phyloP scores from a whole-genome alignment of 2,329 filamentous ascomycete genomes.

The Blastomyces gilchristii region DNA sequence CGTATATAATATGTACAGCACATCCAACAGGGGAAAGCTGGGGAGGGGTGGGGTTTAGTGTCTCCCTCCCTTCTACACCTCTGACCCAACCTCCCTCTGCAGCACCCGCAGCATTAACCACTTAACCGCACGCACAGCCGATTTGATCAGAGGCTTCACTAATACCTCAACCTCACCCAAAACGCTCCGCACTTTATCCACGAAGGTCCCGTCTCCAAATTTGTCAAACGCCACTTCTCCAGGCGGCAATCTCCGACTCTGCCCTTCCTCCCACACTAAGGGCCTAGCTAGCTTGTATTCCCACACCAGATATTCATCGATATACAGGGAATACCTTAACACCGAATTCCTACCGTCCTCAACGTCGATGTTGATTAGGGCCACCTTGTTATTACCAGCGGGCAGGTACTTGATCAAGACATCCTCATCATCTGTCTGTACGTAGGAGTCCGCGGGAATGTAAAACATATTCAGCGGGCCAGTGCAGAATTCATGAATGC shows the following conservation, averaged over 20 bases:
- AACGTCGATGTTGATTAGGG: conserved; percentile 66
- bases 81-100: conserved; percentile 1
- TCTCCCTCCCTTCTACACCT: neutral
- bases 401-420: conserved; percentile 73
- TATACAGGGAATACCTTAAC: conserved; percentile 68
- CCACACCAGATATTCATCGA: conserved; percentile 75
- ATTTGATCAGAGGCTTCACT: conserved; percentile 10
- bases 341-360: conserved; percentile 49
- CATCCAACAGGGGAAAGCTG: neutral
- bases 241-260: conserved; percentile 18
- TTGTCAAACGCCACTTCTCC: conserved; percentile 28
- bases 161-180: neutral
- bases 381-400: conserved; percentile 81
- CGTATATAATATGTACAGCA: neutral
- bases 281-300: conserved; percentile 38
- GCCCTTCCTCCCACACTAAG: conserved; percentile 12
- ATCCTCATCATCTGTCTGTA: conserved; percentile 70
- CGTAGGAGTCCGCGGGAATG: conserved; percentile 72
- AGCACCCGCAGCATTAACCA: neutral
- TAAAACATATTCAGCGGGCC: conserved; percentile 93
- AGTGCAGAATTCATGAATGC: conserved; percentile 78
- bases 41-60: too few species aligned
- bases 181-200: neutral
- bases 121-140: conserved; percentile 16
- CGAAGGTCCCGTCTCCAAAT: neutral